Percentiles rank a stretch among this genome's conserved stretches.
Evolutionary conservation across 768 basidiomycete genomes (phyloP).

Genomic region (Russula ochroleuca): DNA sequence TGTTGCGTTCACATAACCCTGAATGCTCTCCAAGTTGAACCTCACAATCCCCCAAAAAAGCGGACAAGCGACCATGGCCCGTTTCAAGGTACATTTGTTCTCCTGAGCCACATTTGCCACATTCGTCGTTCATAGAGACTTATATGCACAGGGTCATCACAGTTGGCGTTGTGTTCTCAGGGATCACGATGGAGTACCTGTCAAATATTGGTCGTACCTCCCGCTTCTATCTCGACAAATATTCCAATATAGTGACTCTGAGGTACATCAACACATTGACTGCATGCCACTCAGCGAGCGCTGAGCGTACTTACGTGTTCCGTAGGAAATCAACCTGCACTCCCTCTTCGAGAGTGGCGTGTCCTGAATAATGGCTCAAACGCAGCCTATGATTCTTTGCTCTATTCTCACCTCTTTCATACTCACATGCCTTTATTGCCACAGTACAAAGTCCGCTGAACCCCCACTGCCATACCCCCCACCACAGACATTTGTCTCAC

Average conservation of each 20-base stretch:
- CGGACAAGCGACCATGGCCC: too few species aligned
- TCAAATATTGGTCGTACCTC: conserved; percentile 84
- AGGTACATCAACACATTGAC: conserved; percentile 48
- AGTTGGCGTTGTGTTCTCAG: conserved; percentile 68
- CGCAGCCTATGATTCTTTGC: conserved; percentile 45
- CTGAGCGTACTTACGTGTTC: background rate
- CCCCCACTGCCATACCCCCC: conserved; percentile 82
- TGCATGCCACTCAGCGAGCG: background rate
- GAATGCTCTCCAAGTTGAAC: too few species aligned
- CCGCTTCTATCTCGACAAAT: conserved; percentile 75
- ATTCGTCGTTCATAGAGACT: background rate
- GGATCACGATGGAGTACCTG: conserved; percentile 77
- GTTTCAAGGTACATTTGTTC: conserved; percentile 68
- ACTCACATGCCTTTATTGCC: background rate
- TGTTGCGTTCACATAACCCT: too few species aligned
- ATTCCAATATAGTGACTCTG: conserved; percentile 75
- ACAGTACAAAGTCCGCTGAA: conserved; percentile 60
- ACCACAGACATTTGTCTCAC: conserved; percentile 73
- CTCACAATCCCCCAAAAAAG: too few species aligned
- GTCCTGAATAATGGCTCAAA: conserved; percentile 59
- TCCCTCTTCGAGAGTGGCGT: conserved; percentile 87
- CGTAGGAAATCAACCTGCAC: conserved; percentile 90
- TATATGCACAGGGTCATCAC: conserved; percentile 56
- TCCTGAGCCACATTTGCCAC: background rate
- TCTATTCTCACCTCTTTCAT: background rate